These are phyloP conservation scores for Haplosporangium sp. DNA, from an alignment of 371 early-diverging fungal genomes.

Conservation along the genomic window DNA sequence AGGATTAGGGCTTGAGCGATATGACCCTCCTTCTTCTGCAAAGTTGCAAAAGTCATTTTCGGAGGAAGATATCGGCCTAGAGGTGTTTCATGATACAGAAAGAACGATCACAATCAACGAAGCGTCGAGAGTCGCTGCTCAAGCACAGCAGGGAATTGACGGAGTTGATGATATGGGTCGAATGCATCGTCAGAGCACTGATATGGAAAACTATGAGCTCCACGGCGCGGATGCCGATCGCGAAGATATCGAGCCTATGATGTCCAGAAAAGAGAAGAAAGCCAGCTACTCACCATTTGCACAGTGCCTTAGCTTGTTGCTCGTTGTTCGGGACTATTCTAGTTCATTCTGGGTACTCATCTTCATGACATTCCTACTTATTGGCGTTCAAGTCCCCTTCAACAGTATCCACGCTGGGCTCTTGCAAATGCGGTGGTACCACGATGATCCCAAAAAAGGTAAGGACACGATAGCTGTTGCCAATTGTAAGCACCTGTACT, in stretches of 20 bases:
- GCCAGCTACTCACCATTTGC: neutral
- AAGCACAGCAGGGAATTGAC: neutral
- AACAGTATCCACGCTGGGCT: slow-evolving; percentile 72
- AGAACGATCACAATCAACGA: neutral
- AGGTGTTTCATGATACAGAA: slow-evolving; percentile 9
- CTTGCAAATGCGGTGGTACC: slow-evolving; percentile 70
- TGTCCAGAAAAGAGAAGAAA: neutral
- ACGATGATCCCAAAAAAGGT: slow-evolving; percentile 61
- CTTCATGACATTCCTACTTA: slow-evolving; percentile 23
- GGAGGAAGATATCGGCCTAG: slow-evolving; percentile 17
- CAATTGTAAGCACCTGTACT: neutral
- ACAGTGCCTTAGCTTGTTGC: slow-evolving; percentile 6
- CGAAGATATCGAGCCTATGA: neutral
- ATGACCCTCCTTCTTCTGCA: slow-evolving; percentile 19
- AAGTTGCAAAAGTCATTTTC: slow-evolving; percentile 4
- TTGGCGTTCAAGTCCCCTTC: slow-evolving; percentile 65
- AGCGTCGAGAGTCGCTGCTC: neutral
- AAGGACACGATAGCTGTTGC: neutral
- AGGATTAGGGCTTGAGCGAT: slow-evolving; percentile 1
- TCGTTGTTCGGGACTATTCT: slow-evolving; percentile 13
- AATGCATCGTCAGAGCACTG: neutral
- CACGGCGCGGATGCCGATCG: too few species aligned
- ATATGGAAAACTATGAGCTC: slow-evolving; percentile 1
- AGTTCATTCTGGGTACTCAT: slow-evolving; percentile 41
- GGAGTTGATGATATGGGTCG: neutral